Percentiles rank a stretch among this genome's conserved stretches.
Conservation (phyloP, 352 stramenopile species). For the Globisporangium radiosum region DNA sequence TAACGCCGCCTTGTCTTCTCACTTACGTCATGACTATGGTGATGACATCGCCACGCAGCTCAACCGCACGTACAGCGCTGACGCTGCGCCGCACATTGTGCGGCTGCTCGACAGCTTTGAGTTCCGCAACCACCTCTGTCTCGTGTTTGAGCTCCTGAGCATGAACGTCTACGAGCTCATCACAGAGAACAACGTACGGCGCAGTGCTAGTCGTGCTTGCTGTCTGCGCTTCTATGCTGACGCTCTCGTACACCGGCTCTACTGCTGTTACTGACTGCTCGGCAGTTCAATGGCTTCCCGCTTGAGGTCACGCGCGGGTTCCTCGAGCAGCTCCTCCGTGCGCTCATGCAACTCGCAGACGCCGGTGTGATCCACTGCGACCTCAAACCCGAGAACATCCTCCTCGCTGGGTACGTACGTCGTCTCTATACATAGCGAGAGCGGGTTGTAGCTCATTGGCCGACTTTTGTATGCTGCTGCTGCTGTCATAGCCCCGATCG, state of each 20-base stretch:
- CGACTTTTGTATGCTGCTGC: background rate
- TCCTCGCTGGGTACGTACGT: slow-evolving; percentile 52
- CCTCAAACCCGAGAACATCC: slow-evolving; percentile 96
- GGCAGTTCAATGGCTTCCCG: slow-evolving; percentile 70
- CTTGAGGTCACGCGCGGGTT: slow-evolving; percentile 90
- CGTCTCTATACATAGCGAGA: no score
- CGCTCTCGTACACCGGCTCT: background rate
- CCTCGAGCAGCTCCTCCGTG: slow-evolving; percentile 88
- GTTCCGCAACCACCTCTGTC: slow-evolving; percentile 89
- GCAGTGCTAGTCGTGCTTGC: no score
- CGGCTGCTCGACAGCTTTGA: slow-evolving; percentile 88
- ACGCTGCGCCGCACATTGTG: slow-evolving; percentile 68
- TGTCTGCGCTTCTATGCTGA: background rate
- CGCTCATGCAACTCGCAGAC: slow-evolving; percentile 70
- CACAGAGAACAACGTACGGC: slow-evolving; percentile 77
- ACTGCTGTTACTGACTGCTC: background rate
- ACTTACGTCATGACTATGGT: no score
- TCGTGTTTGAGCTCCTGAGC: slow-evolving; percentile 93
- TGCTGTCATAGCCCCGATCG: slow-evolving; percentile 59
- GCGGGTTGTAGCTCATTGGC: background rate
- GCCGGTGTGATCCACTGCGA: slow-evolving; percentile 97
- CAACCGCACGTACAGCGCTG: slow-evolving; percentile 17
- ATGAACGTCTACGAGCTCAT: slow-evolving; percentile 95
- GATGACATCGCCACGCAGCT: slow-evolving; percentile 12
- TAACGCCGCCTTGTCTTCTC: no score